Percentiles rank a stretch among this genome's conserved stretches.
Evolutionary conservation across 805 yeast species (phyloP).

Genomic region (Saccharomycopsis javanensis): DNA sequence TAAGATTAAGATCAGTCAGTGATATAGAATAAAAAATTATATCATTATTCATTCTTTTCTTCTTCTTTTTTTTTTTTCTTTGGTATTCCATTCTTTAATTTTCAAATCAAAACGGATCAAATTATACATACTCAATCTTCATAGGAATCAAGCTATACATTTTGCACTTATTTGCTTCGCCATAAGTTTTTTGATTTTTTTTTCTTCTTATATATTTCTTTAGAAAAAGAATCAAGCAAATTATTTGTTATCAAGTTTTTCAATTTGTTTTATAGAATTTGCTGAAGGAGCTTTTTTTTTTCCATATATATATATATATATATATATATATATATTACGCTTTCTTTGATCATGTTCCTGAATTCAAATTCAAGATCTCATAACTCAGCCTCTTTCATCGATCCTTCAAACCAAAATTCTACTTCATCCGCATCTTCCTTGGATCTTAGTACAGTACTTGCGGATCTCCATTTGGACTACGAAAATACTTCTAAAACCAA

Average conservation of each 20-base stretch:
- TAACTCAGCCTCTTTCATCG: background rate
- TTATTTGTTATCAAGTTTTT: no score
- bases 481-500: background rate
- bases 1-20: no score
- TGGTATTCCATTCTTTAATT: background rate
- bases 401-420: background rate
- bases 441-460: slow-evolving; percentile 15
- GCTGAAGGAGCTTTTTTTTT: no score
- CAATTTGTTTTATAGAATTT: background rate
- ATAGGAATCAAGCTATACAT: background rate
- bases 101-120: no score
- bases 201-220: no score
- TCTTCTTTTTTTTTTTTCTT: background rate
- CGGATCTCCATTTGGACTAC: slow-evolving; percentile 16
- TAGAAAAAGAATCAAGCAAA: no score
- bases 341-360: background rate
- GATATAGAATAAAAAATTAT: no score
- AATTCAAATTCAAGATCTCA: background rate
- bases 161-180: background rate
- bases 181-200: background rate
- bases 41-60: no score
- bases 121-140: background rate
- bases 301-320: no score
- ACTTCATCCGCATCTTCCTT: background rate
- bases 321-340: no score